Percentiles rank a stretch among this genome's conserved stretches.
These are phyloP conservation scores for Trichosporon sp. DNA, from an alignment of 1,284 basidiomycete species.

Conservation along the genomic window DNA sequence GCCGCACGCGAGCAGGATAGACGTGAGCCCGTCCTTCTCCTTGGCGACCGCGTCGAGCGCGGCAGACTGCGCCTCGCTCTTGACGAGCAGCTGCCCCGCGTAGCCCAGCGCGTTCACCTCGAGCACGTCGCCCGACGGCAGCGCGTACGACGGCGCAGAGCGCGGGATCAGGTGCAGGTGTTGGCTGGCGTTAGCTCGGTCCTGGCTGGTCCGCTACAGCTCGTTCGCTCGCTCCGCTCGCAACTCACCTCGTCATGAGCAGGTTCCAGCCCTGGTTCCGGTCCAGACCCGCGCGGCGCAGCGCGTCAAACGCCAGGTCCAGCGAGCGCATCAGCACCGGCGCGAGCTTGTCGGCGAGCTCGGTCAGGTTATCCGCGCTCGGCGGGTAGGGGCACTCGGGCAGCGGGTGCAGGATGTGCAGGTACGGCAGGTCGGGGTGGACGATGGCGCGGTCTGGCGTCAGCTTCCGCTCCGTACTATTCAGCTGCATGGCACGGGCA, in stretches of 20 bases:
- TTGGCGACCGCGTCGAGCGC: conserved; percentile 53
- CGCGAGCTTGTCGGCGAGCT: conserved; percentile 58
- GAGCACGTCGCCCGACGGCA: conserved; percentile 44
- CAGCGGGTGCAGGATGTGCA: conserved; percentile 63
- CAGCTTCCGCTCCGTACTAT: conserved; percentile 7
- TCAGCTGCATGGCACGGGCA: too few species aligned
- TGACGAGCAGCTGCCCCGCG: conserved; percentile 77
- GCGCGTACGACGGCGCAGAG: conserved; percentile 42
- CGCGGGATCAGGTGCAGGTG: conserved; percentile 80
- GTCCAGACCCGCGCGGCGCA: conserved; percentile 35
- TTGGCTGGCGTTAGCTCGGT: conserved; percentile 49
- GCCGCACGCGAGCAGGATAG: conserved; percentile 38
- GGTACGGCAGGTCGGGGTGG: conserved; percentile 64
- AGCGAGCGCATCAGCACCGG: conserved; percentile 67
- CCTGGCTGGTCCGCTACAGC: not conserved
- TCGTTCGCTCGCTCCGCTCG: not conserved
- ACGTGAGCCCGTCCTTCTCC: conserved; percentile 33
- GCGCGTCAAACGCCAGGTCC: conserved; percentile 70
- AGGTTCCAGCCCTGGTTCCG: conserved; percentile 62
- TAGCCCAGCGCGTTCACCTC: conserved; percentile 80
- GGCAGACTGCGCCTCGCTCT: conserved; percentile 65
- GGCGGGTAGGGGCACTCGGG: conserved; percentile 52
- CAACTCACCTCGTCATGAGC: conserved; percentile 59
- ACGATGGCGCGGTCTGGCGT: conserved; percentile 66
- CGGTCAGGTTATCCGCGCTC: conserved; percentile 44